A percentile compares a stretch with the other conserved stretches of the same genome.
phyloP scores from a whole-genome alignment of 176 grass and related monocot species.

The Stipa capillata region DNA sequence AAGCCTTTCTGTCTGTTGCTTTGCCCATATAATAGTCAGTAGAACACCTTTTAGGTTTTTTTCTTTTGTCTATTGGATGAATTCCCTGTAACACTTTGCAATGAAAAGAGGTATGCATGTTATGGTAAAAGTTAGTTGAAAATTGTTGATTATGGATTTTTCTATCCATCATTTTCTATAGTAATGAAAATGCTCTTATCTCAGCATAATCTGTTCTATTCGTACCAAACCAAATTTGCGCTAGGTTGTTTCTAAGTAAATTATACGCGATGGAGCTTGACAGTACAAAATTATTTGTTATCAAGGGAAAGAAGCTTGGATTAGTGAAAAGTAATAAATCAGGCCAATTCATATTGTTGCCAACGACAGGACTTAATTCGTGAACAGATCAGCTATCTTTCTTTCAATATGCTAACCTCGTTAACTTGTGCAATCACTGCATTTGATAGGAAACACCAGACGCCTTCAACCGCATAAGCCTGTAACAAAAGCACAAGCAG shows the following conservation, averaged over 20 bases:
- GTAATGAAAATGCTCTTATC: background rate
- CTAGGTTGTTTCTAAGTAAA: background rate
- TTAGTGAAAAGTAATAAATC: background rate
- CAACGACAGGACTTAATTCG: background rate
- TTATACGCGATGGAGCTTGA: background rate
- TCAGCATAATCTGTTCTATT: background rate
- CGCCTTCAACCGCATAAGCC: conserved; percentile 79
- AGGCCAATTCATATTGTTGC: background rate
- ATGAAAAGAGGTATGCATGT: background rate
- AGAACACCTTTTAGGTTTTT: background rate
- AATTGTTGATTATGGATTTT: background rate
- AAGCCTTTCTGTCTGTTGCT: background rate
- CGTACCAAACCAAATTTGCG: background rate
- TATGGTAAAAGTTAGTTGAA: background rate
- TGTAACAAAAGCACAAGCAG: conserved; percentile 89
- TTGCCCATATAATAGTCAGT: background rate
- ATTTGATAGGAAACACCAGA: conserved; percentile 79
- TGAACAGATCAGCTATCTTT: background rate
- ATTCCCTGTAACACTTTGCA: background rate
- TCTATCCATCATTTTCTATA: background rate
- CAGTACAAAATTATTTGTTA: background rate
- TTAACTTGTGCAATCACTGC: conserved; percentile 14
- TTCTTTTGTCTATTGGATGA: background rate
- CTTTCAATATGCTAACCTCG: background rate
- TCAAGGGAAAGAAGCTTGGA: background rate